phyloP scores from a whole-genome alignment of 495 filamentous ascomycete genomes.

The Copromyces sp. region DNA sequence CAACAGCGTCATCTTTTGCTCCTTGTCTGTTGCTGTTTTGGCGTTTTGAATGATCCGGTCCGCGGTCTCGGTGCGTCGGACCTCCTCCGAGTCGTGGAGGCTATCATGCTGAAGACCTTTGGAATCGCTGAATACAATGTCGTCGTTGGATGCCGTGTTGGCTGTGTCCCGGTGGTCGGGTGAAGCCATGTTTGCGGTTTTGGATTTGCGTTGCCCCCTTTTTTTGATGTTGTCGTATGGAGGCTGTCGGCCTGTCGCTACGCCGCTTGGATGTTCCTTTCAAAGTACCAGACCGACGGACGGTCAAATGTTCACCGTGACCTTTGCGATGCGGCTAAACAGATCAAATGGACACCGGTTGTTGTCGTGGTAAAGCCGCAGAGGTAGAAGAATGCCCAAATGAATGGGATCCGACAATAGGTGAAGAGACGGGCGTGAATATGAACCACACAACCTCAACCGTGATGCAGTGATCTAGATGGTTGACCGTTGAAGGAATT shows the following conservation, averaged over 20 bases:
- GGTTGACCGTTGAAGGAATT: not conserved
- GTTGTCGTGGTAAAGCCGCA: not conserved
- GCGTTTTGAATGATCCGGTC: slow-evolving; percentile 36
- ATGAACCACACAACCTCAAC: not conserved
- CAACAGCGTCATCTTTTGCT: slow-evolving; percentile 44
- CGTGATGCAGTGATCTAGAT: not conserved
- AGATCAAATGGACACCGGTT: not conserved
- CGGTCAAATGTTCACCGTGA: not conserved
- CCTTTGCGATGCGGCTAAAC: not conserved
- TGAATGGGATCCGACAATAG: not conserved
- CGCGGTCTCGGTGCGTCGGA: slow-evolving; percentile 14
- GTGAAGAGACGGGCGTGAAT: not conserved
- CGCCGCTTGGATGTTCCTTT: not conserved
- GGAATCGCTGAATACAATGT: slow-evolving; percentile 1
- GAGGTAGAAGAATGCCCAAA: not conserved
- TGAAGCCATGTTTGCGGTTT: not conserved
- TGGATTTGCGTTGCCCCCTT: not conserved
- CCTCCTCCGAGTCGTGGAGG: slow-evolving; percentile 1
- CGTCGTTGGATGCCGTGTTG: not conserved
- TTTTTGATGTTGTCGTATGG: not conserved
- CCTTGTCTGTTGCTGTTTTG: slow-evolving; percentile 38
- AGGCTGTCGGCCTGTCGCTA: not conserved
- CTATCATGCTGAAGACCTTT: not conserved
- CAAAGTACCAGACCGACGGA: not conserved
- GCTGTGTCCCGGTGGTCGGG: not conserved